Percentiles rank a stretch among this genome's conserved stretches.
Conservation (phyloP, 768 basidiomycete genomes). For the Pisolithus tinctorius region DNA sequence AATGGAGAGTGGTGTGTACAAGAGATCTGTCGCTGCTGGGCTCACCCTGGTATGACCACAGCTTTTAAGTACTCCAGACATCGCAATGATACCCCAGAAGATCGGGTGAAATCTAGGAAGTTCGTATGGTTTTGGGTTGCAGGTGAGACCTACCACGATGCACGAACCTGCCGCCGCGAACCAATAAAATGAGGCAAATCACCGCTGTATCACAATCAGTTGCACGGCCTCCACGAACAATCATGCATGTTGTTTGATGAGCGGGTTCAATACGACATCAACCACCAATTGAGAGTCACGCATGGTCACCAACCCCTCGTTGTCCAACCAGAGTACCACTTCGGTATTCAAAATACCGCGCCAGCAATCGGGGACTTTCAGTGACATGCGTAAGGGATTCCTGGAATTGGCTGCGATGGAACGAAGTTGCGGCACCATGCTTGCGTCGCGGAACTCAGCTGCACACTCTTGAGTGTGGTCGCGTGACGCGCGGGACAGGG, state of each 20-base stretch:
- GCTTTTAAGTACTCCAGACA: constrained; percentile 18
- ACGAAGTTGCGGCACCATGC: too few species aligned
- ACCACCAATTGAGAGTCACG: neutral
- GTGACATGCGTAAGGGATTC: neutral
- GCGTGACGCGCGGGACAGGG: too few species aligned
- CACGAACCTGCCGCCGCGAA: neutral
- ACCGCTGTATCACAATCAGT: neutral
- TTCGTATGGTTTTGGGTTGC: neutral
- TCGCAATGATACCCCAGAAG: neutral
- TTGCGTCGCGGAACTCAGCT: too few species aligned
- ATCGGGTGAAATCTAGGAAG: neutral
- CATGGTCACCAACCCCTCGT: neutral
- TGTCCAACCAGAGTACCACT: neutral
- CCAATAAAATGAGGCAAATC: neutral
- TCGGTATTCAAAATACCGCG: neutral
- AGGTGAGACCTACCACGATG: neutral
- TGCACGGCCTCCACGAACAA: neutral
- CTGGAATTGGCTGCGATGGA: too few species aligned
- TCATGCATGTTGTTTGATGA: neutral
- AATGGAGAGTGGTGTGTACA: neutral
- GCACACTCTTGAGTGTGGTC: too few species aligned
- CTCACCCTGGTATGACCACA: neutral
- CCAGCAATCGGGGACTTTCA: neutral
- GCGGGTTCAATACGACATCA: neutral
- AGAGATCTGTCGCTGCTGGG: constrained; percentile 2